A percentile compares a stretch with the other conserved stretches of the same genome.
These are phyloP conservation scores for Candida patagonica DNA, from an alignment of 805 yeast genomes.

Conservation along the genomic window DNA sequence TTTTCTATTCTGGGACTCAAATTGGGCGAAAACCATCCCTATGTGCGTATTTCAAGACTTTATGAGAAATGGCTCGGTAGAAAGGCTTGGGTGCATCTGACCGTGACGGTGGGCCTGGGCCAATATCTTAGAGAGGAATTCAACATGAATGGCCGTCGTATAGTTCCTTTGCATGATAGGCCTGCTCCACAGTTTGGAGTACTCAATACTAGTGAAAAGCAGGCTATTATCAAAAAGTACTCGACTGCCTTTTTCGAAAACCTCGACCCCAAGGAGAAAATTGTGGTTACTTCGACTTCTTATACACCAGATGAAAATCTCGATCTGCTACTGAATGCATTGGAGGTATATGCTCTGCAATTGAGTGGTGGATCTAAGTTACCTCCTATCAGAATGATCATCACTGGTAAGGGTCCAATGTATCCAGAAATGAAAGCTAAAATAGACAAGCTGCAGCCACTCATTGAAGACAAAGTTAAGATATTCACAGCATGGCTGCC, in stretches of 20 bases:
- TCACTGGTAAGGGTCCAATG: conserved; percentile 96
- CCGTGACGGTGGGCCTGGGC: conserved; percentile 75
- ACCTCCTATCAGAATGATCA: conserved; percentile 56
- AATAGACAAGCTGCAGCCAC: conserved; percentile 36
- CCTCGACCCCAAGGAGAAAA: conserved; percentile 38
- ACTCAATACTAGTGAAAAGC: conserved; percentile 23
- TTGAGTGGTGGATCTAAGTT: conserved; percentile 12
- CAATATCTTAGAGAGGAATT: conserved; percentile 48
- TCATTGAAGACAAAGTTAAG: conserved; percentile 37
- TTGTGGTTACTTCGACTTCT: conserved; percentile 82
- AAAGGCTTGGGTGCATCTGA: conserved; percentile 60
- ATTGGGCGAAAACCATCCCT: conserved; percentile 45
- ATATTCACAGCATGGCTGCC: conserved; percentile 69
- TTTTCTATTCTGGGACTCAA: conserved; percentile 69
- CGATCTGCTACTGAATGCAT: conserved; percentile 54
- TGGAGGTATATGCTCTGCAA: conserved; percentile 45
- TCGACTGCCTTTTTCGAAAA: conserved; percentile 26
- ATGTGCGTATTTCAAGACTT: conserved; percentile 47
- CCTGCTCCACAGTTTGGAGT: conserved; percentile 57
- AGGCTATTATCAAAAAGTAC: conserved; percentile 27
- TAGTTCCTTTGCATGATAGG: conserved; percentile 72
- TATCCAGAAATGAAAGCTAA: conserved; percentile 40
- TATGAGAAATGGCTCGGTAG: conserved; percentile 60
- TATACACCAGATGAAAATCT: conserved; percentile 96
- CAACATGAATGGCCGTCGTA: conserved; percentile 37